A percentile compares a stretch with the other conserved stretches of the same genome.
phyloP scores from a whole-genome alignment of 75 land plant species.

The Sequoiadendron giganteum region DNA sequence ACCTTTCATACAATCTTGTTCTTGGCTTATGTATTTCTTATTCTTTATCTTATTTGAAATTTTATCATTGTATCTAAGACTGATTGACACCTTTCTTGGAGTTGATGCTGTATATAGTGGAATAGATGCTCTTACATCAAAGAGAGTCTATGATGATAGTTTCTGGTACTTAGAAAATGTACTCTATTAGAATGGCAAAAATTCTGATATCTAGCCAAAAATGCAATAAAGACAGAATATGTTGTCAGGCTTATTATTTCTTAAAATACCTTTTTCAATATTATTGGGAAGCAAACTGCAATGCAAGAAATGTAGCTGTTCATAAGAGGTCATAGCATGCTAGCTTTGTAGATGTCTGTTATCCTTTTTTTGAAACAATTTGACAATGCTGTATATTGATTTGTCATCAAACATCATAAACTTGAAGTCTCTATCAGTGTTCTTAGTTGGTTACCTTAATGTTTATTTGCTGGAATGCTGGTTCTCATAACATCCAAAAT shows the following conservation, averaged over 20 bases:
- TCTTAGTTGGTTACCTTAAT: background rate
- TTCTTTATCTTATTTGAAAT: background rate
- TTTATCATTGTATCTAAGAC: background rate
- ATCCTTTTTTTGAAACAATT: background rate
- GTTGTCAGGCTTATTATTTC: too few species aligned
- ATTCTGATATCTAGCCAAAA: background rate
- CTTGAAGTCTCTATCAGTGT: background rate
- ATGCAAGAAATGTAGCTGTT: background rate
- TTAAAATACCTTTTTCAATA: background rate
- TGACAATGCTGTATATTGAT: background rate
- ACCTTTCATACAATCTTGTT: background rate
- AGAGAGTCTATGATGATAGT: background rate
- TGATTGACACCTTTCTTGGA: background rate
- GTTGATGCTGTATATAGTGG: background rate
- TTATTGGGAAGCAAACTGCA: background rate
- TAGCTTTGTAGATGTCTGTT: background rate
- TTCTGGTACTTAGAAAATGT: background rate
- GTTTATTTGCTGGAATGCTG: background rate
- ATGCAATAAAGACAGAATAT: background rate
- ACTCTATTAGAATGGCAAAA: background rate
- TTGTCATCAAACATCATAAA: background rate
- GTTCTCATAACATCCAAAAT: background rate
- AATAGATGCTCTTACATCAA: background rate
- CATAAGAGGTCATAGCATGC: background rate
- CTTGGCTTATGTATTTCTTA: background rate